Evolutionary conservation across 306 rosid species (phyloP).

Genomic region (Acmispon strigosus): DNA sequence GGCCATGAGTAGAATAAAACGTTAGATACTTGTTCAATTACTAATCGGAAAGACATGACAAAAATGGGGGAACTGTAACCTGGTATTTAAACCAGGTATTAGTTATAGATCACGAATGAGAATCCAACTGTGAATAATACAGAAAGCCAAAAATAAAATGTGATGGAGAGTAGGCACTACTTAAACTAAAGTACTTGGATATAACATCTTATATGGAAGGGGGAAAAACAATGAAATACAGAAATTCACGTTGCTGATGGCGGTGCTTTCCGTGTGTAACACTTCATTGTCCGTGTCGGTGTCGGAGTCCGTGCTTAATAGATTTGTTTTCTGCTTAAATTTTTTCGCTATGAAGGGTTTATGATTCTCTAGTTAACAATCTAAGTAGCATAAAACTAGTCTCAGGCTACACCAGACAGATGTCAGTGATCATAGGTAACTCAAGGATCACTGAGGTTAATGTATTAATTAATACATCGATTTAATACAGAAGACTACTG

Average conservation of each 20-base stretch:
- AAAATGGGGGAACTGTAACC: background rate
- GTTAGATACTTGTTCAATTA: slow-evolving; percentile 6
- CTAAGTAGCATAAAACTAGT: background rate
- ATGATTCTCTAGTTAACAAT: background rate
- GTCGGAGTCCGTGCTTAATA: too few species aligned
- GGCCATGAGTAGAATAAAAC: slow-evolving; percentile 19
- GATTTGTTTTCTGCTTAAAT: background rate
- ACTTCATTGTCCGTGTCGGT: too few species aligned
- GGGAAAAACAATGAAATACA: too few species aligned
- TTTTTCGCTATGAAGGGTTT: background rate
- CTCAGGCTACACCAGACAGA: background rate
- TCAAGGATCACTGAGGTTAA: too few species aligned
- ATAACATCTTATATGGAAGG: background rate
- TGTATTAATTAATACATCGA: too few species aligned
- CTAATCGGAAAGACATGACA: background rate
- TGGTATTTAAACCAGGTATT: background rate
- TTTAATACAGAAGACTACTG: too few species aligned
- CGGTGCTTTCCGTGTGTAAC: too few species aligned
- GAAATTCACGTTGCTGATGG: too few species aligned
- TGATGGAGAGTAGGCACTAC: background rate
- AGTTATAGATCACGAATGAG: background rate
- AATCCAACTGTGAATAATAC: too few species aligned
- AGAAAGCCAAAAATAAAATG: background rate
- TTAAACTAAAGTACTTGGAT: background rate
- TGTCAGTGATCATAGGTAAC: background rate